Base-by-base conservation (phyloP, 495 filamentous ascomycete genomes). In the Umbilicaria muhlenbergii region DNA sequence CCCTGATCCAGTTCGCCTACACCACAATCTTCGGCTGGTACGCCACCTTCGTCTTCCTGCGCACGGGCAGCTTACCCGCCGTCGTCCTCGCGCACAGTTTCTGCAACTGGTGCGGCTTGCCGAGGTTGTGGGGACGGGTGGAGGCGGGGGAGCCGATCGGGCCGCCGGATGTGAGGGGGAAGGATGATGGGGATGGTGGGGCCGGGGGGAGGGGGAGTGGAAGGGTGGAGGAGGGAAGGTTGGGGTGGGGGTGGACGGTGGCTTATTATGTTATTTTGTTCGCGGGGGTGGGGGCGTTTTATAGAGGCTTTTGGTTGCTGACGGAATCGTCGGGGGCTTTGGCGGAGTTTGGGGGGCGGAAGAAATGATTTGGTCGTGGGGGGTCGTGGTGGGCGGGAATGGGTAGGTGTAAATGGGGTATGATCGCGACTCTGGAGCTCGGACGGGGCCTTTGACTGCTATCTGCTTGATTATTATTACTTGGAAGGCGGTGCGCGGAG, bases 21-120 rank as follows among this genome's bases (percentile, higher is more conserved):
- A 96, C 91, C 4, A 86, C 86, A 14, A 56, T 96, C 18, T 98
- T 98, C 49, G 91, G 91, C 38, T 88, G 84, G 65, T 94, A 75
- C 63, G 88, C 86, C 0, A 83, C 83, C 3, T 98, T 96, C 50
- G 32, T 94, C n/a, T 94, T 81, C 51, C 56, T 98, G 6, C 77
- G 91, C 32, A 91, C 87, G 0, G 89, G 86, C 0, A 91, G 79
- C 16, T 53, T 94, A 32, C 63, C 72, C 36, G 78, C 81, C 8
- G 76, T 78, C 11, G 78, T 88, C 35, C 51, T 79, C 11, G 78
- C 78, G 10, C 91, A 98, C 55, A 72, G 75, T 10, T 94, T 96
- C 62, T 96, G 91, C 62, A 98, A 98, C 55, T 84, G 75, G 71
- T 77, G 82, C 69, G 89, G 91, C 2, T 55, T 95, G 46, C 91